phyloP scores from a whole-genome alignment of 805 yeast genomes.

The Metschnikowia chrysomelidarum region DNA sequence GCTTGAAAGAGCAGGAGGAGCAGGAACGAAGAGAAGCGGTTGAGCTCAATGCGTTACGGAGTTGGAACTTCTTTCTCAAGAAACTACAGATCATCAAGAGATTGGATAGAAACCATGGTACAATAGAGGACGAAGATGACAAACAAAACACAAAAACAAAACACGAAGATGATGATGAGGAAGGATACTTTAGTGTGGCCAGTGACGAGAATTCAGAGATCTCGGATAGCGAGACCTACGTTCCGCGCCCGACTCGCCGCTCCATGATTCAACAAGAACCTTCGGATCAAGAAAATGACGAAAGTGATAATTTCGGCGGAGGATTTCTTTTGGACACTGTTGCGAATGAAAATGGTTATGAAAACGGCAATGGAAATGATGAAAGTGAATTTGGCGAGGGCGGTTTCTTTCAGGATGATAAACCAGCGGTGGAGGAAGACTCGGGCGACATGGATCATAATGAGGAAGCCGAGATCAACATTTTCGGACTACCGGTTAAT shows the following conservation, averaged over 20 bases:
- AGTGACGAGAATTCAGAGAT: slow-evolving; percentile 17
- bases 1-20: slow-evolving; percentile 48
- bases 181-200: slow-evolving; percentile 22
- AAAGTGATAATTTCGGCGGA: slow-evolving; percentile 20
- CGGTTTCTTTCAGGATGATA: slow-evolving; percentile 17
- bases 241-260: slow-evolving; percentile 8
- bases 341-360: slow-evolving; percentile 7
- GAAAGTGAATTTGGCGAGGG: slow-evolving; percentile 19
- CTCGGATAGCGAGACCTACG: slow-evolving; percentile 12
- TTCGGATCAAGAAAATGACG: neutral
- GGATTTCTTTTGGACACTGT: slow-evolving; percentile 23
- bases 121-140: slow-evolving; percentile 20
- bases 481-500: too few species aligned
- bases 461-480: neutral
- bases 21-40: slow-evolving; percentile 42
- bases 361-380: neutral
- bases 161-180: slow-evolving; percentile 15
- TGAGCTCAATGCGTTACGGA: slow-evolving; percentile 49
- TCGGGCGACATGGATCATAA: neutral
- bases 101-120: slow-evolving; percentile 50
- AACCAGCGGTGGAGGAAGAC: slow-evolving; percentile 1
- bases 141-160: neutral
- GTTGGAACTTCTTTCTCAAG: slow-evolving; percentile 53
- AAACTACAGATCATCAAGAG: slow-evolving; percentile 48
- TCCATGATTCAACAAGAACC: slow-evolving; percentile 1